Percentiles rank a stretch among this genome's conserved stretches.
phyloP scores from a whole-genome alignment of 2,329 filamentous ascomycete genomes.

The Cercospora canescens region DNA sequence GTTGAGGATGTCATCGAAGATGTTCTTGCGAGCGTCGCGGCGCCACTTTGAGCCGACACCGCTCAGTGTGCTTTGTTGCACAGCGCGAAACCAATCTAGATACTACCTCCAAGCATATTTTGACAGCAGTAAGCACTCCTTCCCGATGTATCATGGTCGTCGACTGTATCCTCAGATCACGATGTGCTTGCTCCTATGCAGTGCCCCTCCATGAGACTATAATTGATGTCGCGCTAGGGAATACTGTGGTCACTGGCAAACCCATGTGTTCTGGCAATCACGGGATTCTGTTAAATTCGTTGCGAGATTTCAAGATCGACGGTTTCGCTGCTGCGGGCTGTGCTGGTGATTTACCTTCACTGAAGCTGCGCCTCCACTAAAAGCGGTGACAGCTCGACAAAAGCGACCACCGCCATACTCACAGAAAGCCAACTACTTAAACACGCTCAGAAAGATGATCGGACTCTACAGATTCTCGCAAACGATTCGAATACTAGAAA shows the following conservation, averaged over 20 bases:
- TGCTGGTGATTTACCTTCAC: background rate
- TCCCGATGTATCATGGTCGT: background rate
- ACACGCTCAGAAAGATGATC: background rate
- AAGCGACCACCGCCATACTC: background rate
- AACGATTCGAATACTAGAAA: too few species aligned
- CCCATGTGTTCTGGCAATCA: background rate
- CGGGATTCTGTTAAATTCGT: background rate
- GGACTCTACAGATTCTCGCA: background rate
- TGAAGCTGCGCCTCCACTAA: constrained; percentile 3
- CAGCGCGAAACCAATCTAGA: background rate
- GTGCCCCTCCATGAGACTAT: too few species aligned
- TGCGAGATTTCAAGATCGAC: background rate
- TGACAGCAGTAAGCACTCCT: background rate
- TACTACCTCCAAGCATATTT: background rate
- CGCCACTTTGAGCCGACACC: constrained; percentile 46
- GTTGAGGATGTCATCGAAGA: constrained; percentile 60
- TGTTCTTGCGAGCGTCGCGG: constrained; percentile 57
- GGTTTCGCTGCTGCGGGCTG: background rate
- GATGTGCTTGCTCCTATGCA: too few species aligned
- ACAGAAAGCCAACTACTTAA: background rate
- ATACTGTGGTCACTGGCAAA: too few species aligned
- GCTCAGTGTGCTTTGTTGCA: background rate
- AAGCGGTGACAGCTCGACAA: background rate
- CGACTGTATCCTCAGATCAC: too few species aligned
- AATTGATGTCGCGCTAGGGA: too few species aligned